Base-by-base conservation (phyloP, 2,329 filamentous ascomycete genomes). In the Xylariales sp. region DNA sequence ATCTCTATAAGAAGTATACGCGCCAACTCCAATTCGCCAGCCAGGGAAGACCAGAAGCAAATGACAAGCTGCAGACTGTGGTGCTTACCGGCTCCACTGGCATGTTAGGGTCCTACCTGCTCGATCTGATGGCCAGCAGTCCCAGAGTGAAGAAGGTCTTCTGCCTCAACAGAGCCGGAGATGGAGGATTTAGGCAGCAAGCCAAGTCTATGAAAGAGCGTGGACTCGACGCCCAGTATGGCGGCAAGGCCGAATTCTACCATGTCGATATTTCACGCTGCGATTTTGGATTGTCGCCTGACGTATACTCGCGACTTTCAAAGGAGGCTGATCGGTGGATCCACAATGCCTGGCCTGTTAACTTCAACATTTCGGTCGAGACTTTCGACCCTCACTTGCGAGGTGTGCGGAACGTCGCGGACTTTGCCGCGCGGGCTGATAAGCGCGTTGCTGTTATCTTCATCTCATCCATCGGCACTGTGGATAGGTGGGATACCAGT, bases 271-370 rank as follows among this genome's bases (percentile, higher is more conserved):
- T 73, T 12, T 64, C 69, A 0, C 63, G 68, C 8, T 57, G 63
- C 0, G 55, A 64, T 9, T 63, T 83, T 0, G 78, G 76, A 0
- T 61, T 84, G 0, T 45, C 37, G 5, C 48, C 60, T 3, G 54
- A 60, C 1, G 57, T 55, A 1, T 63, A 67, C 55, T 27, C 58
- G 28, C 52, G 61, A 2, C 51, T 74, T 1, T 54, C 68, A 4
- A 36, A 53, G 9, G 57, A 67, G 2, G 62, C 64, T 0, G 70
- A 74, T 39, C 63, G 65, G 10, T 58, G 77, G 14, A 68, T 76
- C 39, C 75, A 79, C 57, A 78, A 74, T 47, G 73, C 73, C 5
- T 77, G 72, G 69, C 70, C 69, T 0, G 76, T 79, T 57, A 74
- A 75, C 54, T 74, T 70, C 53, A 76, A 71, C 52, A 65, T 75